phyloP scores from a whole-genome alignment of 2,329 filamentous ascomycete genomes.

The Mycosphaerelloides madeirae region DNA sequence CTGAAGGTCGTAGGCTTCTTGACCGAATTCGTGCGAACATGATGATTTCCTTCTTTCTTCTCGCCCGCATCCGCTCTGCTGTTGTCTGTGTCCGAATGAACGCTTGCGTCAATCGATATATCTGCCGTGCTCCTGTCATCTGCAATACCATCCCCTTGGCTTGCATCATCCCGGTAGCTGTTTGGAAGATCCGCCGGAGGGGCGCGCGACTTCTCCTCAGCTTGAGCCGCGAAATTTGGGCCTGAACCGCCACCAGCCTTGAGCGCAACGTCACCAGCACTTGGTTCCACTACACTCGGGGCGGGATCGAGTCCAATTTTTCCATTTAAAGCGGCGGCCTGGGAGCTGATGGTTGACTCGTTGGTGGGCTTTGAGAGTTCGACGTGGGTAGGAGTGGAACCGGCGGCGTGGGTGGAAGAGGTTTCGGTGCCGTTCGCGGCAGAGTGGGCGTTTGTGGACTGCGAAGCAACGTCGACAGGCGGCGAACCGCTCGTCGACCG shows the following conservation, averaged over 20 bases:
- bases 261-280: conserved; percentile 29
- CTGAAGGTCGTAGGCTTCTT: conserved; percentile 80
- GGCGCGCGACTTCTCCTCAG: conserved; percentile 8
- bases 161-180: conserved; percentile 32
- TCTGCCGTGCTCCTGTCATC: conserved; percentile 59
- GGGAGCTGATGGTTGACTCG: conserved; percentile 9
- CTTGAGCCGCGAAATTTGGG: conserved; percentile 1
- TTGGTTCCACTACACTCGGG: conserved; percentile 27
- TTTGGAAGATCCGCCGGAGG: conserved; percentile 15
- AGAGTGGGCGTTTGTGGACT: conserved; percentile 50
- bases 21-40: conserved; percentile 55
- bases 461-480: conserved; percentile 62
- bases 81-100: conserved; percentile 72
- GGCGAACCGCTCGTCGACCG: conserved; percentile 59
- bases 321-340: conserved; percentile 5
- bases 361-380: conserved; percentile 18
- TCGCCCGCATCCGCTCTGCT: conserved; percentile 55
- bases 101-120: conserved; percentile 64
- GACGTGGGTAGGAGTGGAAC: conserved; percentile 39
- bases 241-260: conserved; percentile 10
- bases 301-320: conserved; percentile 12
- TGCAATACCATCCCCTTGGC: conserved; percentile 37
- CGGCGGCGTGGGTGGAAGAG: conserved; percentile 31
- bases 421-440: conserved; percentile 43
- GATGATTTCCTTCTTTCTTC: conserved; percentile 51